A percentile compares a stretch with the other conserved stretches of the same genome.
Evolutionary conservation across 805 yeast genomes (phyloP).

Genomic region (Cyberlindnera nakhonratchasimensis): DNA sequence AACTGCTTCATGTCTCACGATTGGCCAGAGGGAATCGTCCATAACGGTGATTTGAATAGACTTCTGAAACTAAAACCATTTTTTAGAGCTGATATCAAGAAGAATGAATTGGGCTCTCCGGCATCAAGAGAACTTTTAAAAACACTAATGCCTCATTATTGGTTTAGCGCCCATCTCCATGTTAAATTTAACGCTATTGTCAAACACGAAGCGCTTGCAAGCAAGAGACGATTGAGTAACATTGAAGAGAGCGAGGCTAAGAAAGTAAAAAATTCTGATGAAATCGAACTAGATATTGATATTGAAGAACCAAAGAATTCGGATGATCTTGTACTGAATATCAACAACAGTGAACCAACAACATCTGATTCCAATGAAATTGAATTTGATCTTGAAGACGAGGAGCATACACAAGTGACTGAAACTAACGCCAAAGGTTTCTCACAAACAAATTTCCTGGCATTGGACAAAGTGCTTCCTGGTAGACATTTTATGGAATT

Average conservation of each 20-base stretch:
- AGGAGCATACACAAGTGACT: background rate
- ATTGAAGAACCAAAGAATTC: constrained; percentile 5
- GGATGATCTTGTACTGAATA: constrained; percentile 31
- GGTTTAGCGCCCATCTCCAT: constrained; percentile 93
- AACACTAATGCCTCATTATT: constrained; percentile 56
- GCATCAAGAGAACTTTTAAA: constrained; percentile 53
- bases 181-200: constrained; percentile 62
- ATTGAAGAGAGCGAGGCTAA: constrained; percentile 6
- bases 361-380: constrained; percentile 29
- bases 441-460: constrained; percentile 52
- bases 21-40: constrained; percentile 85
- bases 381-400: constrained; percentile 29
- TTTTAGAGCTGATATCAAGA: constrained; percentile 59
- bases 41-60: constrained; percentile 52
- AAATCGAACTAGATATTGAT: constrained; percentile 27
- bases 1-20: constrained; percentile 80
- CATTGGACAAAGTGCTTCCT: constrained; percentile 83
- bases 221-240: constrained; percentile 16
- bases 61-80: constrained; percentile 61
- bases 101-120: constrained; percentile 68
- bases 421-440: constrained; percentile 16
- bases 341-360: constrained; percentile 21
- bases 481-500: constrained; percentile 55
- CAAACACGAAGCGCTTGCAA: constrained; percentile 27
- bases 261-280: constrained; percentile 21